phyloP scores from a whole-genome alignment of 331 rosid species.

The Acacia pycnantha region DNA sequence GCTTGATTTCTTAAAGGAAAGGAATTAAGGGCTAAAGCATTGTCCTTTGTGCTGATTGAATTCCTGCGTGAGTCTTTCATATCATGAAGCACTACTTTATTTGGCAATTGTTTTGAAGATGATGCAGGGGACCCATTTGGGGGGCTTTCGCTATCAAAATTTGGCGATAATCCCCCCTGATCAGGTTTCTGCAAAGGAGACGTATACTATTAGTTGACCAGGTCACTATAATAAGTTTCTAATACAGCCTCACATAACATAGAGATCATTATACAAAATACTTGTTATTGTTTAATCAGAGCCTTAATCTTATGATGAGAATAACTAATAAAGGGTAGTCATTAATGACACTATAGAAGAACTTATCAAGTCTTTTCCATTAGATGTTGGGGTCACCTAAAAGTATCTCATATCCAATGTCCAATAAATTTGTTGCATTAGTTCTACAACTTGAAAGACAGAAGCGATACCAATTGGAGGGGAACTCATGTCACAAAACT shows the following conservation, averaged over 20 bases:
- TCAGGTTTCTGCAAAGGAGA: conserved; percentile 70
- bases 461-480: background rate
- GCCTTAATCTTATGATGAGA: background rate
- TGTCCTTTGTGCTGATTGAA: conserved; percentile 64
- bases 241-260: conserved; percentile 15
- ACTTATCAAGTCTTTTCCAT: background rate
- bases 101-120: conserved; percentile 48
- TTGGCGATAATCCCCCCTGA: conserved; percentile 50
- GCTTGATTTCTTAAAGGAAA: conserved; percentile 76
- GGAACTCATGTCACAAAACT: background rate
- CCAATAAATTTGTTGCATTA: too few species aligned
- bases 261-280: background rate
- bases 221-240: conserved; percentile 11
- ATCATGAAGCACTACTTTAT: conserved; percentile 45
- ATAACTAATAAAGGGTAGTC: background rate
- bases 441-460: background rate
- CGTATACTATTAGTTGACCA: conserved; percentile 14
- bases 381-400: background rate
- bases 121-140: conserved; percentile 70
- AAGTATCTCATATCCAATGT: background rate
- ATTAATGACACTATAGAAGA: background rate
- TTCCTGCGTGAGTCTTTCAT: conserved; percentile 62
- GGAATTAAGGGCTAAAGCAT: conserved; percentile 54
- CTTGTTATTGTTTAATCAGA: background rate
- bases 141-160: conserved; percentile 58